Conservation (phyloP, 2,329 filamentous ascomycete species). For the Coniochaeta sp. region DNA sequence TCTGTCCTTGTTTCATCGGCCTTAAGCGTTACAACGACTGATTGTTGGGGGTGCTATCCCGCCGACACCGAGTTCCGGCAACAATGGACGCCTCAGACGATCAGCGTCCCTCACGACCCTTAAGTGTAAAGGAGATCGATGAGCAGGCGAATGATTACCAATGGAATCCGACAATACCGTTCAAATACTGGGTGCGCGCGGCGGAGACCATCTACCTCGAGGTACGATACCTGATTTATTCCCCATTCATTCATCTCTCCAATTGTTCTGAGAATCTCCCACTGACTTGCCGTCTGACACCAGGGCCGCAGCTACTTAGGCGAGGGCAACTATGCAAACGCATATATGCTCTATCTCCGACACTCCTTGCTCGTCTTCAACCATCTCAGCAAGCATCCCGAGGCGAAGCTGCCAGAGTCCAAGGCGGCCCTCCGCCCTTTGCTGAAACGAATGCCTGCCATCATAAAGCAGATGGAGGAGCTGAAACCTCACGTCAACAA, state of each 20-base stretch:
- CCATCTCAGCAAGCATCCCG: slow-evolving; percentile 67
- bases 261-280: neutral
- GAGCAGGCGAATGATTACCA: slow-evolving; percentile 70
- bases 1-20: neutral
- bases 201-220: slow-evolving; percentile 74
- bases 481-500: slow-evolving; percentile 73
- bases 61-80: neutral
- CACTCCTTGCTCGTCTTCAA: slow-evolving; percentile 80
- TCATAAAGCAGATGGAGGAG: slow-evolving; percentile 64
- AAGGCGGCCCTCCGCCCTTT: slow-evolving; percentile 52
- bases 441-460: slow-evolving; percentile 41
- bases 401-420: slow-evolving; percentile 59
- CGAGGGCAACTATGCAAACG: slow-evolving; percentile 79
- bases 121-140: slow-evolving; percentile 71
- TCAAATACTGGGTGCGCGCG: slow-evolving; percentile 76
- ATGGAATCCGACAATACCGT: slow-evolving; percentile 67
- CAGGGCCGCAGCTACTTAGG: slow-evolving; percentile 79
- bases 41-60: neutral
- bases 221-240: slow-evolving; percentile 46
- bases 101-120: slow-evolving; percentile 41
- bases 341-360: slow-evolving; percentile 85
- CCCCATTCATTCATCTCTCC: too few species aligned
- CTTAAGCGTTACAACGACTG: neutral
- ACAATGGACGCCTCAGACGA: neutral
- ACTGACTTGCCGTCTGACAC: slow-evolving; percentile 3